A percentile compares a stretch with the other conserved stretches of the same genome.
Evolutionary conservation across 2,329 filamentous ascomycete genomes (phyloP).

Genomic region (Pseudocercospora fijiensis): DNA sequence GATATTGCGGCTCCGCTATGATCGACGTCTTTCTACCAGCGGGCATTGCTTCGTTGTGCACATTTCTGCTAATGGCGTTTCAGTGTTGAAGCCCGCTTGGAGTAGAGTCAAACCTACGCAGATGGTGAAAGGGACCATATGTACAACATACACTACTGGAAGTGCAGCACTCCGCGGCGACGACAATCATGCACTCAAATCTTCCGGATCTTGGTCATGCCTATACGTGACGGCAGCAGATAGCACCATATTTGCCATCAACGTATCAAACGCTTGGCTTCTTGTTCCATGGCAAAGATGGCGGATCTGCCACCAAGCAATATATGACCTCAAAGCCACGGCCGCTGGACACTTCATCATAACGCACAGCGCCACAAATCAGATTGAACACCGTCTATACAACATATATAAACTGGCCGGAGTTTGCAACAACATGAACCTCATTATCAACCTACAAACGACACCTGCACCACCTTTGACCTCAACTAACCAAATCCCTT

Average conservation of each 20-base stretch:
- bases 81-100: neutral
- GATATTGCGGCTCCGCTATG: constrained; percentile 4
- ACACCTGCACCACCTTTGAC: neutral
- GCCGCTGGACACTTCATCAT: no score
- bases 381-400: neutral
- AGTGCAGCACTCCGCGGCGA: no score
- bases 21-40: constrained; percentile 6
- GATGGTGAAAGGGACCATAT: no score
- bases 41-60: neutral
- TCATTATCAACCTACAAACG: neutral
- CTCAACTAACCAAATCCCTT: neutral
- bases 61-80: neutral
- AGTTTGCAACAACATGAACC: neutral
- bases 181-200: no score
- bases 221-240: neutral
- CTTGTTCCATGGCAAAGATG: neutral
- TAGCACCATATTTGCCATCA: neutral
- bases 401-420: neutral
- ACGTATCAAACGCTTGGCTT: neutral
- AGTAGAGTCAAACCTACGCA: neutral
- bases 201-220: no score
- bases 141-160: no score
- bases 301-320: no score
- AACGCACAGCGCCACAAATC: neutral
- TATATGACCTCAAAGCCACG: neutral